Conservation (phyloP, 495 filamentous ascomycete genomes). For the Massariosphaeria phaeospora region DNA sequence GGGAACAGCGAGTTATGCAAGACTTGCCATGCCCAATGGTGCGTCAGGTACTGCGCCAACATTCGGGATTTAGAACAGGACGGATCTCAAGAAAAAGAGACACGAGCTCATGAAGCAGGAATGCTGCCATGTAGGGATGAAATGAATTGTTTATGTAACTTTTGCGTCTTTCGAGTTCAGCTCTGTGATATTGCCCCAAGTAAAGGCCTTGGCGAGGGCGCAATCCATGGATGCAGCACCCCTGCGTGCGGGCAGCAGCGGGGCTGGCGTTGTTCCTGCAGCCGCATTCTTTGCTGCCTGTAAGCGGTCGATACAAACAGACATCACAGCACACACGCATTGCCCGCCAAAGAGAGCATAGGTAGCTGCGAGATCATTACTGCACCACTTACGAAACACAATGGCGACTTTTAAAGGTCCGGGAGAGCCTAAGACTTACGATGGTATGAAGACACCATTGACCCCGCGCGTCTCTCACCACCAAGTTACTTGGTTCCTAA, state of each 20-base stretch:
- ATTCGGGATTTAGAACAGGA: too few relatives aligned
- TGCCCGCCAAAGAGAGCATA: too few relatives aligned
- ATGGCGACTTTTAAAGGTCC: conserved; percentile 33
- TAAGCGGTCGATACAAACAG: too few relatives aligned
- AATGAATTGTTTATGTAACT: conserved; percentile 9
- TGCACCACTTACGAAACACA: background rate
- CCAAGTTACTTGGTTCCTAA: conserved; percentile 2
- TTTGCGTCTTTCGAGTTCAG: too few relatives aligned
- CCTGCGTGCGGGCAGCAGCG: too few relatives aligned
- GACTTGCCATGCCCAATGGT: background rate
- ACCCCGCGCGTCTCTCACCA: background rate
- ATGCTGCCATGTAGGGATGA: background rate
- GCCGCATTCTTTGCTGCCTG: too few relatives aligned
- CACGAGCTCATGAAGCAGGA: background rate
- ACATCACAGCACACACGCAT: too few relatives aligned
- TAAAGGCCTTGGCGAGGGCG: background rate
- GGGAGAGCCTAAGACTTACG: conserved; percentile 27
- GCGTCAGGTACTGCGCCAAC: too few relatives aligned
- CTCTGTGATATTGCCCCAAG: too few relatives aligned
- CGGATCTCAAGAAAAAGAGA: background rate
- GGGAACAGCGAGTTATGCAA: background rate
- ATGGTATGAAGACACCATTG: conserved; percentile 19
- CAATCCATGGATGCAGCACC: too few relatives aligned
- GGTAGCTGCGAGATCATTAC: background rate
- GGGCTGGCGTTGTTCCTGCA: too few relatives aligned